Evolutionary conservation across 2,329 filamentous ascomycete species (phyloP).

Genomic region (Lasiodiplodia sp.): DNA sequence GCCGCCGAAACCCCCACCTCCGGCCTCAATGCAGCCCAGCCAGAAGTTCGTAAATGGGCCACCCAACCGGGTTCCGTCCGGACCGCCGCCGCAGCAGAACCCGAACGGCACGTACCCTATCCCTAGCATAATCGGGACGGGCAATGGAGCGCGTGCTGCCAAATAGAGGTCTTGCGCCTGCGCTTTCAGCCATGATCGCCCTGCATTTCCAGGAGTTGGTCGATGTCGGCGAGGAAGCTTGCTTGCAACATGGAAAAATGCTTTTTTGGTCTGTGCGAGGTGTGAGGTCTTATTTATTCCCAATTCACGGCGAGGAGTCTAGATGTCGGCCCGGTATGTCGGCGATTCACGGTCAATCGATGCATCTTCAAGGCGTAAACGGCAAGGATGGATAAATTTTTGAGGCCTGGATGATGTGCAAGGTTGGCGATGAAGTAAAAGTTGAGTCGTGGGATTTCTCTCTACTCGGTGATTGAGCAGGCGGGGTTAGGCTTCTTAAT

Average conservation of each 20-base stretch:
- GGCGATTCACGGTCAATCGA: conserved; percentile 25
- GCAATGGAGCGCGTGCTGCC: conserved; percentile 27
- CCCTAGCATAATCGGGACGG: conserved; percentile 26
- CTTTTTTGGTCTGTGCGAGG: conserved; percentile 5
- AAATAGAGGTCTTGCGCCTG: conserved; percentile 9
- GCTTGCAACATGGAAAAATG: neutral
- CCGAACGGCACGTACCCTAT: conserved; percentile 26
- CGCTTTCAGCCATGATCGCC: conserved; percentile 16
- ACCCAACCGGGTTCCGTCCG: conserved; percentile 2
- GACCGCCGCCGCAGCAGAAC: conserved; percentile 21
- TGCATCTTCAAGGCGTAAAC: conserved; percentile 27
- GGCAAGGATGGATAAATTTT: conserved; percentile 25
- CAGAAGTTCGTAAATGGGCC: conserved; percentile 39
- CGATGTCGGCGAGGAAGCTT: conserved; percentile 14
- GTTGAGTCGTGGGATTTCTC: conserved; percentile 9
- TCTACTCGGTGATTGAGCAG: conserved; percentile 2
- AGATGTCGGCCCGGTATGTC: conserved; percentile 26
- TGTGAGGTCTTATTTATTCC: conserved; percentile 21
- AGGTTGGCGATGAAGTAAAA: conserved; percentile 26
- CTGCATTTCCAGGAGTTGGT: conserved; percentile 22
- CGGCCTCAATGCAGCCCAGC: conserved; percentile 42
- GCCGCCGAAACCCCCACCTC: conserved; percentile 62
- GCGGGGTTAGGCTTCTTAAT: conserved; percentile 13
- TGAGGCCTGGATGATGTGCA: conserved; percentile 26
- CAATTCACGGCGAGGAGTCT: conserved; percentile 25